phyloP scores from a whole-genome alignment of 75 land plant species.

The Pseudotsuga menziesii region DNA sequence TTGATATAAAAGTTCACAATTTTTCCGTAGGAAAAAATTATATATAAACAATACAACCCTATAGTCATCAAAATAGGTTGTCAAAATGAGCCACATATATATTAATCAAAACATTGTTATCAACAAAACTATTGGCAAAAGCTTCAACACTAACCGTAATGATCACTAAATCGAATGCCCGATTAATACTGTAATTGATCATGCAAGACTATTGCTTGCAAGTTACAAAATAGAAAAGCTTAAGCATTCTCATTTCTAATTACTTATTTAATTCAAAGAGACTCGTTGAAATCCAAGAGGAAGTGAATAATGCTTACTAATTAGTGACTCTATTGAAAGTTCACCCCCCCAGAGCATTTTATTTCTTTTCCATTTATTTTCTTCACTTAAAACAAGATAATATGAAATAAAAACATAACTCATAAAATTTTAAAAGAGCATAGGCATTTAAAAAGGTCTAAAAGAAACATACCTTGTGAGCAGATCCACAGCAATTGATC shows the following conservation, averaged over 20 bases:
- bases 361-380: neutral
- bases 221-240: neutral
- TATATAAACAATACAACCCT: neutral
- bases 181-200: neutral
- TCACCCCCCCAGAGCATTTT: neutral
- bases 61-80: neutral
- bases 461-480: conserved; percentile 51
- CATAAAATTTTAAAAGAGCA: neutral
- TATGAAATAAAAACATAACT: neutral
- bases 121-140: neutral
- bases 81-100: neutral
- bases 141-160: neutral
- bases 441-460: neutral
- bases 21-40: too few species aligned
- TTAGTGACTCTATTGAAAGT: neutral
- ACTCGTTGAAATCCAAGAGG: neutral
- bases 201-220: neutral
- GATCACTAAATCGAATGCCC: neutral
- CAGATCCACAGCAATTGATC: conserved; percentile 86
- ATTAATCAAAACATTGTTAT: neutral
- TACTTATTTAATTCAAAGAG: neutral
- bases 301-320: neutral
- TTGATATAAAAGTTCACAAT: too few species aligned
- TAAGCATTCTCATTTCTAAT: neutral
- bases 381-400: neutral